Percentiles rank a stretch among this genome's conserved stretches.
These are phyloP conservation scores for Tremellales sp. DNA, from an alignment of 1,284 basidiomycete species.

Conservation along the genomic window DNA sequence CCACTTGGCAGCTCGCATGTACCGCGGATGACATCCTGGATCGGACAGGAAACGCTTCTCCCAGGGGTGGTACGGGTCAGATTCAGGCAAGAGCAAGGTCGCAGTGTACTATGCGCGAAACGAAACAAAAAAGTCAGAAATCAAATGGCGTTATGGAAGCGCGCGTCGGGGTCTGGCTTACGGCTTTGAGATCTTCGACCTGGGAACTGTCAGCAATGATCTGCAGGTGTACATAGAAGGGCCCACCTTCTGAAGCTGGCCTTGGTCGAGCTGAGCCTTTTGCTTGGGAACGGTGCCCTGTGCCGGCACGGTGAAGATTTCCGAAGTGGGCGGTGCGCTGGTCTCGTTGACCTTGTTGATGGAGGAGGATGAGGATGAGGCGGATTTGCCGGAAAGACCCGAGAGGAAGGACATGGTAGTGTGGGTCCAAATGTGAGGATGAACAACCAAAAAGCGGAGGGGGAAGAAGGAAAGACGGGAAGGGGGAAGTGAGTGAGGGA, in stretches of 20 bases:
- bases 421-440: not conserved
- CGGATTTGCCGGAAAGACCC: slow-evolving; percentile 15
- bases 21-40: slow-evolving; percentile 69
- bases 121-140: slow-evolving; percentile 2
- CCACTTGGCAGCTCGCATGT: slow-evolving; percentile 81
- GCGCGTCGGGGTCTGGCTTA: slow-evolving; percentile 33
- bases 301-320: slow-evolving; percentile 52
- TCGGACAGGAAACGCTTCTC: slow-evolving; percentile 69
- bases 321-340: slow-evolving; percentile 41
- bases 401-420: slow-evolving; percentile 22
- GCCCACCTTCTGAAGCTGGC: slow-evolving; percentile 54
- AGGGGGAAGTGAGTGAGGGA: not conserved
- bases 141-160: not conserved
- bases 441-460: not conserved
- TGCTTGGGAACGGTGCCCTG: slow-evolving; percentile 52
- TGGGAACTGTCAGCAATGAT: slow-evolving; percentile 27
- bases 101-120: slow-evolving; percentile 58
- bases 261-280: slow-evolving; percentile 62
- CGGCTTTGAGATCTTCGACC: slow-evolving; percentile 62
- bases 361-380: slow-evolving; percentile 24
- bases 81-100: slow-evolving; percentile 59
- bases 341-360: slow-evolving; percentile 11
- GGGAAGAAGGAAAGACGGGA: not conserved
- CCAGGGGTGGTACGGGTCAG: slow-evolving; percentile 68
- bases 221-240: not conserved